Percentiles rank a stretch among this genome's conserved stretches.
phyloP scores from a whole-genome alignment of 176 grass and related monocot species.

The Ensete ventricosum region DNA sequence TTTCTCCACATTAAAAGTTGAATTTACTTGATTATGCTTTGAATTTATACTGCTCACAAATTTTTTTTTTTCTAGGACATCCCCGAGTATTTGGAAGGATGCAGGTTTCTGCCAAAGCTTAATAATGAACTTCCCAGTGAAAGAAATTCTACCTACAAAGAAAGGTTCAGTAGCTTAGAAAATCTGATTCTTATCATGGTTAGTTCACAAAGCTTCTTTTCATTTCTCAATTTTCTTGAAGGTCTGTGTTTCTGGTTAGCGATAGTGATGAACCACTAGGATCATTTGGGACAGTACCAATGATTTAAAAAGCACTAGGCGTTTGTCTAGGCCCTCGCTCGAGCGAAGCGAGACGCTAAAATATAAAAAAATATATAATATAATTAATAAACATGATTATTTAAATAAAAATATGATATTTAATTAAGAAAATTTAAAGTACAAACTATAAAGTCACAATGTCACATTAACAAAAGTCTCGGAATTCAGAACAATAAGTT shows the following conservation, averaged over 20 bases:
- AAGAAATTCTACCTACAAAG: conserved; percentile 82
- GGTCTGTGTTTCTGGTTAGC: not conserved
- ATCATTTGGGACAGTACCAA: not conserved
- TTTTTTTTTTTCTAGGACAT: conserved; percentile 53
- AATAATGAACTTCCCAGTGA: conserved; percentile 72
- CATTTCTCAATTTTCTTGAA: not conserved
- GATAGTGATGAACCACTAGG: not conserved
- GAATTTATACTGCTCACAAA: not conserved
- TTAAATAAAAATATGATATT: no score
- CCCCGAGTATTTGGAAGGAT: conserved; percentile 63
- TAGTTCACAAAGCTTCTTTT: conserved; percentile 27
- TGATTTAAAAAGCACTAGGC: no score
- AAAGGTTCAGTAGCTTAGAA: conserved; percentile 76
- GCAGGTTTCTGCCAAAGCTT: conserved; percentile 91
- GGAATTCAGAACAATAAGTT: no score
- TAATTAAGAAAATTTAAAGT: no score
- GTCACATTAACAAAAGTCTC: no score
- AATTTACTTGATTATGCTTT: not conserved
- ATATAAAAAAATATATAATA: no score
- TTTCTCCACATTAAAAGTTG: not conserved
- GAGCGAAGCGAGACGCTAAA: no score
- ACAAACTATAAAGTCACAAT: no score
- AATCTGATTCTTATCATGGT: conserved; percentile 89
- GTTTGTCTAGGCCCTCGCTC: no score
- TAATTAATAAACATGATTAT: no score